Evolutionary conservation across 495 filamentous ascomycete genomes (phyloP).

Genomic region (Xylaria acuta): DNA sequence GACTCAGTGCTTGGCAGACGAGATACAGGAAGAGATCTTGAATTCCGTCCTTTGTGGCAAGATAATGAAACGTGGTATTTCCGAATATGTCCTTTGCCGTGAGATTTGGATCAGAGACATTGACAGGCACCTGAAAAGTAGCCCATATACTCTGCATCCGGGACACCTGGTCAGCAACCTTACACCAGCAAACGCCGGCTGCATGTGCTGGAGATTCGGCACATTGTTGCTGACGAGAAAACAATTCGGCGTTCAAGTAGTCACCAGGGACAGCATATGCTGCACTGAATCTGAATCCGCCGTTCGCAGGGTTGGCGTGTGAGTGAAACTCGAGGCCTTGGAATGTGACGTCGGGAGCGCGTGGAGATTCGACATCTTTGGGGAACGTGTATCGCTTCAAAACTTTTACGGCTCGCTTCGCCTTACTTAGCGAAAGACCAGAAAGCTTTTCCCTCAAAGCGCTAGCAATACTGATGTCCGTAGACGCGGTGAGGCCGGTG

Average conservation of each 20-base stretch:
- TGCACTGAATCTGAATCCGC: constrained; percentile 7
- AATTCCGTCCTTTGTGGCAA: constrained; percentile 43
- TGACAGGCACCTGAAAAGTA: constrained; percentile 14
- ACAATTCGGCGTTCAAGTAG: constrained; percentile 42
- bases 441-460: constrained; percentile 37
- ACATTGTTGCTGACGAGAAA: constrained; percentile 37
- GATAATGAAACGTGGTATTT: constrained; percentile 53
- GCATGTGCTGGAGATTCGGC: constrained; percentile 39
- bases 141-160: constrained; percentile 28
- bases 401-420: constrained; percentile 36
- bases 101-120: constrained; percentile 33
- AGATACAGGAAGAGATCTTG: constrained; percentile 41
- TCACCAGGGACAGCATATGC: constrained; percentile 45
- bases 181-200: constrained; percentile 48
- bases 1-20: constrained; percentile 28
- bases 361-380: constrained; percentile 29
- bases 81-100: constrained; percentile 45
- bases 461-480: constrained; percentile 37
- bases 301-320: background rate
- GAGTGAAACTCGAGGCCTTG: constrained; percentile 24
- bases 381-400: constrained; percentile 44
- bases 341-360: constrained; percentile 26
- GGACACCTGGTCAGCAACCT: constrained; percentile 38
- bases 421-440: constrained; percentile 32
- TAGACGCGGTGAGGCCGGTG: constrained; percentile 40